A percentile compares a stretch with the other conserved stretches of the same genome.
Evolutionary conservation across 2,329 filamentous ascomycete species (phyloP).

Genomic region (Chaetomium strumarium): DNA sequence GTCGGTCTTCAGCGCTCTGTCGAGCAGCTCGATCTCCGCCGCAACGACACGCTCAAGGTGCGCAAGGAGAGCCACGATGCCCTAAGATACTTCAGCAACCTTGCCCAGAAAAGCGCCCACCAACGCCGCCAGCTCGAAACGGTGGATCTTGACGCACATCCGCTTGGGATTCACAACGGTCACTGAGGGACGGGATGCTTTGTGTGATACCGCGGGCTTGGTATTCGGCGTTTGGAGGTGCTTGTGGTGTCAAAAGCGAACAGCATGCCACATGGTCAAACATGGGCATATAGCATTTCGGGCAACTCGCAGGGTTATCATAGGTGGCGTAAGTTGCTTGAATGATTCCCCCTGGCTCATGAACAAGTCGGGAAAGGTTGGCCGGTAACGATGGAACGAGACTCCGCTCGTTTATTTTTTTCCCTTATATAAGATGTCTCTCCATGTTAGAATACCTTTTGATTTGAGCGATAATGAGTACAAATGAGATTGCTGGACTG

Average conservation of each 20-base stretch:
- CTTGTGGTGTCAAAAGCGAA: conserved; percentile 1
- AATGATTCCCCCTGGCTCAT: conserved; percentile 5
- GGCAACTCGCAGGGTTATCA: background rate
- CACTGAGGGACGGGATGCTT: background rate
- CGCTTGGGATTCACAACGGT: conserved; percentile 21
- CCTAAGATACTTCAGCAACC: conserved; percentile 81
- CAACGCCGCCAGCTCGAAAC: conserved; percentile 46
- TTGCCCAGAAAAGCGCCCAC: conserved; percentile 60
- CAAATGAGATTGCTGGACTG: background rate
- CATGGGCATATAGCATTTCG: background rate
- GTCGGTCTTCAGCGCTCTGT: conserved; percentile 77
- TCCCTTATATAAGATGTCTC: background rate
- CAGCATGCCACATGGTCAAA: background rate
- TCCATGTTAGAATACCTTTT: background rate
- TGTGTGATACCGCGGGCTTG: background rate
- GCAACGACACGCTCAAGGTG: conserved; percentile 77
- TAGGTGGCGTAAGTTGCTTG: background rate
- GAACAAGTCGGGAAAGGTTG: background rate
- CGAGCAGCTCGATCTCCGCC: conserved; percentile 71
- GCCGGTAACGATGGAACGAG: background rate
- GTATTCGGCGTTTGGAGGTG: background rate
- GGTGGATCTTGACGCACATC: conserved; percentile 51
- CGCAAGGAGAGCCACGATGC: conserved; percentile 80
- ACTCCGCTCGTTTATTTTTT: conserved; percentile 16
- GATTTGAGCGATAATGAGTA: background rate